Evolutionary conservation across 139 green algal genomes (phyloP).

Genomic region (Chlorella sp.): DNA sequence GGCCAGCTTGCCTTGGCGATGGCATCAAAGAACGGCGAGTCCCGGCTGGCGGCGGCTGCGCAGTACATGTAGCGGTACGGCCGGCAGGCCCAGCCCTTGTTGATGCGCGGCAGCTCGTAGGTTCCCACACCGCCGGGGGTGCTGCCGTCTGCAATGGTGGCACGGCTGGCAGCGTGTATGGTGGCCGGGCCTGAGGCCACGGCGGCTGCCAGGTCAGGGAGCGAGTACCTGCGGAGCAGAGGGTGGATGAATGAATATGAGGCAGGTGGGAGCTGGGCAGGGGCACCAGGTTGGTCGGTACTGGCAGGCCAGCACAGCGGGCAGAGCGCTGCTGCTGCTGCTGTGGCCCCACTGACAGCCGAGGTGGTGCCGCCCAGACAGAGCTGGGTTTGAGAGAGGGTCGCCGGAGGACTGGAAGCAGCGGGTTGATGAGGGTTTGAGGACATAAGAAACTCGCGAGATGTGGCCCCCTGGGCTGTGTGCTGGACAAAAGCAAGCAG

Average conservation of each 20-base stretch:
- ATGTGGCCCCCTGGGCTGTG: too few species aligned
- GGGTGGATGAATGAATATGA: not conserved
- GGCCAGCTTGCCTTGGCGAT: not conserved
- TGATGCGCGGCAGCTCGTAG: slow-evolving; percentile 30
- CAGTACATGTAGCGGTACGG: slow-evolving; percentile 14
- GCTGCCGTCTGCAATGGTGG: not conserved
- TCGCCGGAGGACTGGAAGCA: too few species aligned
- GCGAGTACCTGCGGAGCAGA: slow-evolving; percentile 9
- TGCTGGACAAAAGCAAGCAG: too few species aligned
- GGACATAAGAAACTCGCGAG: too few species aligned
- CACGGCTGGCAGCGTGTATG: not conserved
- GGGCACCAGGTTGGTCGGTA: too few species aligned
- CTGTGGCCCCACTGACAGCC: too few species aligned
- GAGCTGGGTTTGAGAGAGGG: too few species aligned
- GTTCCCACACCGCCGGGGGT: not conserved
- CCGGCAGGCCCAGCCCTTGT: not conserved
- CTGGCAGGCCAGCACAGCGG: too few species aligned
- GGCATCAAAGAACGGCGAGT: slow-evolving; percentile 1
- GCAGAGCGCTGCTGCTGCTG: too few species aligned
- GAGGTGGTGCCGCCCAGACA: too few species aligned
- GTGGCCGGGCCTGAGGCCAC: not conserved
- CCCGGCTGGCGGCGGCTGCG: not conserved
- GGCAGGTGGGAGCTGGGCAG: too few species aligned
- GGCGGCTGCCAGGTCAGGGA: not conserved
- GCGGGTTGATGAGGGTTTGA: too few species aligned